Percentiles rank a stretch among this genome's conserved stretches.
Evolutionary conservation across 2,329 filamentous ascomycete species (phyloP).

Genomic region (Curvularia spicifera): DNA sequence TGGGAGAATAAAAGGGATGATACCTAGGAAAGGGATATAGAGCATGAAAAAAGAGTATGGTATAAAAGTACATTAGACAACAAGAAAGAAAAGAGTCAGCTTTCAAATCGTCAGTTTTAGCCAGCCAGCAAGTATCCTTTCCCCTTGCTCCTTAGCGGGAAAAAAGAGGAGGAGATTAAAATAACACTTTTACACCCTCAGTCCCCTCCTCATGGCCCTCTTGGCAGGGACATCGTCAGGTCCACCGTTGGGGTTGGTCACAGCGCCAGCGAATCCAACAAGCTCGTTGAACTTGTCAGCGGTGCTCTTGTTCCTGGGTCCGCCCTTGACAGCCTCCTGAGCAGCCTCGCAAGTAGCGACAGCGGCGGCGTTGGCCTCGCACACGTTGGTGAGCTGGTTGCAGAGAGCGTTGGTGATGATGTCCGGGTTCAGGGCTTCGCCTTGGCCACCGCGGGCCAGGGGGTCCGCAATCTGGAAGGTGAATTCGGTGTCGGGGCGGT

Average conservation of each 20-base stretch:
- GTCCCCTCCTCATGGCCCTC: constrained; percentile 32
- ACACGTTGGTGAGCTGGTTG: constrained; percentile 72
- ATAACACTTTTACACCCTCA: constrained; percentile 18
- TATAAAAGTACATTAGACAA: no score
- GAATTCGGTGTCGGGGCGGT: constrained; percentile 63
- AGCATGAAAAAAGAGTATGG: no score
- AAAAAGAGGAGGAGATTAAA: no score
- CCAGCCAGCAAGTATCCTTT: no score
- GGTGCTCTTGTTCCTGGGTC: constrained; percentile 50
- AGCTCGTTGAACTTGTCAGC: constrained; percentile 52
- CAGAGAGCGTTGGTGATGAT: constrained; percentile 77
- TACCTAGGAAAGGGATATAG: no score
- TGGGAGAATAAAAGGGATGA: no score
- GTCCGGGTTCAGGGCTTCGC: constrained; percentile 73
- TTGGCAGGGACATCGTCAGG: constrained; percentile 31
- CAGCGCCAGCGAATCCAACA: constrained; percentile 47
- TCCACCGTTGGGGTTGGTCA: constrained; percentile 43
- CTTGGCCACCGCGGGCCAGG: constrained; percentile 65
- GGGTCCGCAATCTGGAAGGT: constrained; percentile 73
- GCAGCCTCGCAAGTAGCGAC: constrained; percentile 61
- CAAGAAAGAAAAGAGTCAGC: no score
- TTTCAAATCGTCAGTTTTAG: no score
- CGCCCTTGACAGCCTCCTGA: constrained; percentile 59
- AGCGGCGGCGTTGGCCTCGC: constrained; percentile 66
- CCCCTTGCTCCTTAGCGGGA: no score